Evolutionary conservation across 2,329 filamentous ascomycete genomes (phyloP), one percentile per base, ranked within the genome.

Genomic region (Acarospora socialis): DNA sequence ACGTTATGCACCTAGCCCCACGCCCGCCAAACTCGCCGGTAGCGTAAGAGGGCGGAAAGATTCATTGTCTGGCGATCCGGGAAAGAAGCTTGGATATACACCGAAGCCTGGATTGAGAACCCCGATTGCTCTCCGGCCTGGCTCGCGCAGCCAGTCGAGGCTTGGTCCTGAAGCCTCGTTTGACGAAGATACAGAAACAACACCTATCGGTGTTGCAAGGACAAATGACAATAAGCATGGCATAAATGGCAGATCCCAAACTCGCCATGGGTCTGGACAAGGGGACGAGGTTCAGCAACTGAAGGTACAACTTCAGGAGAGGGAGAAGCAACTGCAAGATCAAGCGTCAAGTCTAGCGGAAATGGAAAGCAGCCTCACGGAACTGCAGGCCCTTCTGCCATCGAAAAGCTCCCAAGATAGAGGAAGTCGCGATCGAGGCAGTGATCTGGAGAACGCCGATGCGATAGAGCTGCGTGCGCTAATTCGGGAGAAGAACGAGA

Each of bases 401-500:
- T 57, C 39, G 28, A 55, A 48, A 66, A 56, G 65, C 63, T 51
- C 57, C 61, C 36, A 52, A 57, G 43, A 49, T 4, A 28, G 40
- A 30, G 13, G 29, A 9, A 43, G 34, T 22, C 14, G 38, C 7
- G 33, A 30, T 22, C 34, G 39, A 31, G 40, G 28, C 7, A 37
- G 34, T 21, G 37, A 35, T 32, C 43, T 69, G 15, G 74, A 77
- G 35, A 79, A 80, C 35, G 77, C 76, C 43, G 86, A 93, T 51
- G 67, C 75, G 2, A 53, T 69, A 4, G 80, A 92, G 50, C 64
- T 98, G 35, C 75, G 86, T 33, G 71, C 77, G n/a, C 59, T 92
- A 45, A 59, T 98, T 33, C 71, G 82, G 15, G 90, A 98, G 57
- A 94, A 92, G 67, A 94, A 94, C 47, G 90, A 98, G 36, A 93